Evolutionary conservation across 2,329 filamentous ascomycete genomes (phyloP).

Genomic region (Alternaria novae-zelandiae): DNA sequence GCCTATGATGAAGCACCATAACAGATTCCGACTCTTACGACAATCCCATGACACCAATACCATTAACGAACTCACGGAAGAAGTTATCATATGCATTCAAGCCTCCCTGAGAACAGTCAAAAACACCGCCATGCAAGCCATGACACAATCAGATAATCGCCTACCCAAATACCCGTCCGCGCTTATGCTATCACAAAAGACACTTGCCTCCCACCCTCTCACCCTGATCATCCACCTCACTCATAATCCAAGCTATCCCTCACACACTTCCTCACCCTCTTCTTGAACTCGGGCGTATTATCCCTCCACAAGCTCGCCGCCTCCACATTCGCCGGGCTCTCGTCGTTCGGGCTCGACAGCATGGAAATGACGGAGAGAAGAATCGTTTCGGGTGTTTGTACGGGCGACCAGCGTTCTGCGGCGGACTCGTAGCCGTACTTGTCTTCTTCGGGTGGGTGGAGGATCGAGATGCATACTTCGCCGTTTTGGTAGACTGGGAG

Average conservation of each 20-base stretch:
- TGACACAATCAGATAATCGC: not conserved
- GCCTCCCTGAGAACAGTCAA: not conserved
- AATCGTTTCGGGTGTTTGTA: conserved; percentile 98
- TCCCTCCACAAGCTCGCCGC: conserved; percentile 97
- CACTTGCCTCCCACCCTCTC: not conserved
- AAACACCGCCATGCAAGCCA: conserved; percentile 1
- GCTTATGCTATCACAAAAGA: conserved; percentile 10
- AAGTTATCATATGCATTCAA: not conserved
- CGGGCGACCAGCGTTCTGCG: conserved; percentile 93
- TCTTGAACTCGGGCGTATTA: conserved; percentile 80
- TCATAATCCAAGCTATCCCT: conserved; percentile 56
- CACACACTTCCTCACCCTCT: conserved; percentile 82
- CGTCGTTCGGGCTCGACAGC: conserved; percentile 96
- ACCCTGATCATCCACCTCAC: conserved; percentile 8
- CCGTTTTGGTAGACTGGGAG: conserved; percentile 83
- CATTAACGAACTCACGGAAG: not conserved
- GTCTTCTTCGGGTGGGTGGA: conserved; percentile 94
- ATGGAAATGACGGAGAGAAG: conserved; percentile 97
- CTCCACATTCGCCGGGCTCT: conserved; percentile 95
- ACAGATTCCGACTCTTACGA: not conserved
- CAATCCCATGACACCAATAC: not conserved
- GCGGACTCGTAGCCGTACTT: conserved; percentile 98
- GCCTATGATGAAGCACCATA: not conserved
- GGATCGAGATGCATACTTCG: conserved; percentile 96
- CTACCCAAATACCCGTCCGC: conserved; percentile 1